Conservation (phyloP, 495 filamentous ascomycete genomes). For the Cercophora scortea region DNA sequence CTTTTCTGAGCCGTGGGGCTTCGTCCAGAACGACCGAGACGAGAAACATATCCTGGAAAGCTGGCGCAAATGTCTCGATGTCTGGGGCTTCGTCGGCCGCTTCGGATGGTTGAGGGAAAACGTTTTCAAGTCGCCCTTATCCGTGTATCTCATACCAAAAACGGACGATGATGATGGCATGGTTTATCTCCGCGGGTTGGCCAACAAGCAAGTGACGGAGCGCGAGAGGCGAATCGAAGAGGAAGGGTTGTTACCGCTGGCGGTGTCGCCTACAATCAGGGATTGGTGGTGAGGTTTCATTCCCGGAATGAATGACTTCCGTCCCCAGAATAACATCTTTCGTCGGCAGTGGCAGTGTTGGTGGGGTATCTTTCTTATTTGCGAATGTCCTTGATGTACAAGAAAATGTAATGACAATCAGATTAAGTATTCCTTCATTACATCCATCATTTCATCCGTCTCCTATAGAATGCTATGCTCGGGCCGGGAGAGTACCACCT, state of each 20-base stretch:
- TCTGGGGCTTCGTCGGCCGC: constrained; percentile 1
- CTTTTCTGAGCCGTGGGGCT: constrained; percentile 4
- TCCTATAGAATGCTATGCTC: too few relatives aligned
- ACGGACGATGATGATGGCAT: neutral
- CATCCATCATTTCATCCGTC: too few relatives aligned
- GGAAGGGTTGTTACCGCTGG: constrained; percentile 1
- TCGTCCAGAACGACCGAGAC: constrained; percentile 4
- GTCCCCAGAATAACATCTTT: too few relatives aligned
- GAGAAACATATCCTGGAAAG: neutral
- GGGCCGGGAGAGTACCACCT: too few relatives aligned
- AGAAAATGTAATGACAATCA: too few relatives aligned
- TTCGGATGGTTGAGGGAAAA: constrained; percentile 1
- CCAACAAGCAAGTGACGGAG: neutral
- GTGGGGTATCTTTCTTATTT: too few relatives aligned
- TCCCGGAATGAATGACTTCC: neutral
- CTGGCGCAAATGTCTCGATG: neutral
- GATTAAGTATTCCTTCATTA: too few relatives aligned
- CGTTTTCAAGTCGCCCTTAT: neutral
- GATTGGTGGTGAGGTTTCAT: neutral
- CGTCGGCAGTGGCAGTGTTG: too few relatives aligned
- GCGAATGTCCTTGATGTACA: too few relatives aligned
- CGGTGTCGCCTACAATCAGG: constrained; percentile 4
- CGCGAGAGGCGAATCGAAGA: neutral
- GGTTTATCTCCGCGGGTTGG: neutral
- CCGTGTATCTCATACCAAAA: neutral